phyloP scores from a whole-genome alignment of 2,329 filamentous ascomycete species.

The Thielaviopsis punctulata region DNA sequence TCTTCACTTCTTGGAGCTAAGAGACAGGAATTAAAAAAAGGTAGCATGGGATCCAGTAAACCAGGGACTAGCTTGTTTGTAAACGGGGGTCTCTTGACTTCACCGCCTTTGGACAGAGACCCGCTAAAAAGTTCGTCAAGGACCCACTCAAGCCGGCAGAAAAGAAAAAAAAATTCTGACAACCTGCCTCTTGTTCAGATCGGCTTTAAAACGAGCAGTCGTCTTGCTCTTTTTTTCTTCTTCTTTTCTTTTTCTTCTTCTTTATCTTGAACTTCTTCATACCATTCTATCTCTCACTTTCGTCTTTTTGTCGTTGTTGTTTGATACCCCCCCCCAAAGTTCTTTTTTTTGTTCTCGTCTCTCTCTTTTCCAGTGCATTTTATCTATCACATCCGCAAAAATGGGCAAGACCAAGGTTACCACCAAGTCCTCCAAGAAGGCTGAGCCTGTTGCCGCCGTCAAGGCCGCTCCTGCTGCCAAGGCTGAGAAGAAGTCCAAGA shows the following conservation, averaged over 20 bases:
- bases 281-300: background rate
- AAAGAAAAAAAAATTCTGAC: conserved; percentile 18
- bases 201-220: conserved; percentile 8
- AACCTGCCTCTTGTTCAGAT: conserved; percentile 4
- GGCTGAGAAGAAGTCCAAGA: conserved; percentile 21
- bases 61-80: background rate
- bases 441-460: conserved; percentile 14
- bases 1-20: too few species aligned
- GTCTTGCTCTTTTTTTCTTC: conserved; percentile 6
- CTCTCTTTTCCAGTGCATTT: conserved; percentile 14
- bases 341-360: conserved; percentile 14
- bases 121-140: conserved; percentile 12
- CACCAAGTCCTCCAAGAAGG: conserved; percentile 44
- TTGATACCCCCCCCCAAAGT: conserved; percentile 12
- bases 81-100: conserved; percentile 14
- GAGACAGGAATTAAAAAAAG: too few species aligned
- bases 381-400: conserved; percentile 20
- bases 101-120: conserved; percentile 20
- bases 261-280: conserved; percentile 2
- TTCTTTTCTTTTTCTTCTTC: conserved; percentile 4
- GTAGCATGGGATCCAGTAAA: background rate
- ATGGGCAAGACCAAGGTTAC: conserved; percentile 48
- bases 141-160: conserved; percentile 21
- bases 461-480: background rate
- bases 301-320: conserved; percentile 4